A percentile compares a stretch with the other conserved stretches of the same genome.
Conservation (phyloP, 169 alveolate species). For the Eimeria brunetti region DNA sequence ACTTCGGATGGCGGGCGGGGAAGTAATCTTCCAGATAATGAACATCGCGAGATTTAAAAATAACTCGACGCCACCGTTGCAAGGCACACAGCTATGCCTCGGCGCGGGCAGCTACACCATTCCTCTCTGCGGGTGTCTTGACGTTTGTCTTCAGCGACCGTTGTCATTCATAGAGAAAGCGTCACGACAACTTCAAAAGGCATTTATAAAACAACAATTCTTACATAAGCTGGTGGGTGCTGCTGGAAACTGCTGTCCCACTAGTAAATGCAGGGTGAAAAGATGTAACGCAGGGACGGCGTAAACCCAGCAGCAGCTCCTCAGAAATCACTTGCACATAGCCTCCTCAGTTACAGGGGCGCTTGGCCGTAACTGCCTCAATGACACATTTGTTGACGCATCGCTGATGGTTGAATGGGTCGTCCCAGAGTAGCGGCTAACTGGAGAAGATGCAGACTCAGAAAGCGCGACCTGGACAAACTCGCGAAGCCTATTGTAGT, state of each 20-base stretch:
- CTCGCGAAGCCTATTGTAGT: slow-evolving; percentile 72
- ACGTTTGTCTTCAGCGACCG: neutral
- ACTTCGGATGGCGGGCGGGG: neutral
- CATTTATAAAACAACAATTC: neutral
- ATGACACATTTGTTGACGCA: slow-evolving; percentile 44
- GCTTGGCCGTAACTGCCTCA: slow-evolving; percentile 31
- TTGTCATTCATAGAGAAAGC: neutral
- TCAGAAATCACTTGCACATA: slow-evolving; percentile 1
- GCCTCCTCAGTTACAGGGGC: slow-evolving; percentile 21
- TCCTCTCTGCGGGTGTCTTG: neutral
- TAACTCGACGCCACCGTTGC: neutral
- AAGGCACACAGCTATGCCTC: slow-evolving; percentile 11
- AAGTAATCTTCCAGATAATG: neutral
- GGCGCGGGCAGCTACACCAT: neutral
- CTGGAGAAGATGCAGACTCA: slow-evolving; percentile 26
- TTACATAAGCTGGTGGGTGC: neutral
- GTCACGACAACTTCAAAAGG: slow-evolving; percentile 10
- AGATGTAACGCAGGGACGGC: neutral
- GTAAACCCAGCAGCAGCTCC: slow-evolving; percentile 1
- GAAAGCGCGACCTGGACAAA: slow-evolving; percentile 53
- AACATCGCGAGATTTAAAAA: neutral
- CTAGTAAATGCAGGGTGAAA: neutral
- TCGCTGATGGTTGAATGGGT: slow-evolving; percentile 42
- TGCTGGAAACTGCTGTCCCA: neutral
- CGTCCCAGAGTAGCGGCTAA: slow-evolving; percentile 1